Evolutionary conservation across 495 filamentous ascomycete genomes (phyloP).

Genomic region (Talaromyces liani): DNA sequence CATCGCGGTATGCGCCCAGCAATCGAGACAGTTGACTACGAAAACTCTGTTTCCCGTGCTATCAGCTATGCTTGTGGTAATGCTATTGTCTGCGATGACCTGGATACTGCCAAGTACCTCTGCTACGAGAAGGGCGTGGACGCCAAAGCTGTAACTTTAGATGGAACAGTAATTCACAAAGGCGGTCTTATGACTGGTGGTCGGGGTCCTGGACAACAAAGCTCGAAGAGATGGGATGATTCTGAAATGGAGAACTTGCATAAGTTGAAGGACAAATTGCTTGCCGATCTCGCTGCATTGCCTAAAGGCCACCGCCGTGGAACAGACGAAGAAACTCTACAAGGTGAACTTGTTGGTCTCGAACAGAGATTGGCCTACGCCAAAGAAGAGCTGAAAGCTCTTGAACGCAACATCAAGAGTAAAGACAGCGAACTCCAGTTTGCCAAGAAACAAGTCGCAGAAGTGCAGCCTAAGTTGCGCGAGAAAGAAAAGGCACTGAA

Average conservation of each 20-base stretch:
- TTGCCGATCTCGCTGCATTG: constrained; percentile 64
- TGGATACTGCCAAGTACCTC: constrained; percentile 77
- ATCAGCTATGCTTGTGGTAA: constrained; percentile 93
- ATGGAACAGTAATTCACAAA: constrained; percentile 92
- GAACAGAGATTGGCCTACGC: constrained; percentile 66
- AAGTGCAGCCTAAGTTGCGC: constrained; percentile 69
- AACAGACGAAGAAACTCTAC: constrained; percentile 69
- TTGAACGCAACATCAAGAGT: constrained; percentile 77
- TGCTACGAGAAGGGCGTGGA: constrained; percentile 80
- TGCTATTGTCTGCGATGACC: constrained; percentile 87
- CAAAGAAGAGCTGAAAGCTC: constrained; percentile 68
- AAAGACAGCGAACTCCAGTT: constrained; percentile 79
- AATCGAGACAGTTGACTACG: constrained; percentile 94
- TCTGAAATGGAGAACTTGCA: constrained; percentile 76
- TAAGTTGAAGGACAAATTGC: constrained; percentile 61
- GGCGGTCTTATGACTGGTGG: constrained; percentile 98
- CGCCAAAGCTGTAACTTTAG: constrained; percentile 87
- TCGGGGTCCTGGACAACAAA: constrained; percentile 61
- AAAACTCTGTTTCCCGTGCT: constrained; percentile 76
- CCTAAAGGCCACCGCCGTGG: constrained; percentile 66
- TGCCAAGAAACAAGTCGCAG: constrained; percentile 59
- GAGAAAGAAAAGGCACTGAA: constrained; percentile 62
- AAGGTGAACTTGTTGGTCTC: constrained; percentile 74
- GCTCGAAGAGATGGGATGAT: constrained; percentile 80
- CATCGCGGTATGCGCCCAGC: constrained; percentile 78